These are phyloP conservation scores for Epichloe brachyelytri DNA, from an alignment of 2,329 filamentous ascomycete species.

Conservation along the genomic window DNA sequence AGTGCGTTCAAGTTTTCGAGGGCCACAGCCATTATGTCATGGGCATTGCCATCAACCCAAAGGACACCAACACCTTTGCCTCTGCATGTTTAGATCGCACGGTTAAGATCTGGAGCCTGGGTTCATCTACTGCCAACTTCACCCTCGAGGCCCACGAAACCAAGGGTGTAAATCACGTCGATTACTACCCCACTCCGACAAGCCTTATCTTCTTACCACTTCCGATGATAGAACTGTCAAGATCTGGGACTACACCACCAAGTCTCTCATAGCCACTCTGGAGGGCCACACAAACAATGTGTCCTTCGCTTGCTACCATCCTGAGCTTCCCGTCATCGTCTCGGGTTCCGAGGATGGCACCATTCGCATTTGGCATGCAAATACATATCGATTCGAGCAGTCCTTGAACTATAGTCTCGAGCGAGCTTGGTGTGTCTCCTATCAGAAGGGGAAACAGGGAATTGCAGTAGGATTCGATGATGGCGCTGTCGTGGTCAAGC, in stretches of 20 bases:
- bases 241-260: slow-evolving; percentile 98
- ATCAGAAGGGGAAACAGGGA: slow-evolving; percentile 87
- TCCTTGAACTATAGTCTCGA: slow-evolving; percentile 93
- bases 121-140: slow-evolving; percentile 87
- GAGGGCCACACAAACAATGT: slow-evolving; percentile 98
- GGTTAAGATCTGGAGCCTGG: slow-evolving; percentile 95
- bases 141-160: slow-evolving; percentile 94
- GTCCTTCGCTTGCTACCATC: slow-evolving; percentile 95
- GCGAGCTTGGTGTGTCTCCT: slow-evolving; percentile 93
- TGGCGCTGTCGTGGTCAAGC: slow-evolving; percentile 93
- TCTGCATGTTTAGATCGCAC: slow-evolving; percentile 93
- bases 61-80: slow-evolving; percentile 84
- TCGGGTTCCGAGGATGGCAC: slow-evolving; percentile 96
- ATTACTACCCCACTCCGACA: slow-evolving; percentile 68
- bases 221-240: slow-evolving; percentile 95
- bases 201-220: slow-evolving; percentile 84
- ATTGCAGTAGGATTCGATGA: slow-evolving; percentile 96
- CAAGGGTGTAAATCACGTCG: slow-evolving; percentile 96
- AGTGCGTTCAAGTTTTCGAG: slow-evolving; percentile 93
- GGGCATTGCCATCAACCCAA: slow-evolving; percentile 93
- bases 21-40: slow-evolving; percentile 95
- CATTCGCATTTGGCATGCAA: slow-evolving; percentile 96
- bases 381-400: slow-evolving; percentile 92
- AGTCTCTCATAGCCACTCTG: slow-evolving; percentile 88
- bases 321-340: slow-evolving; percentile 91